Percentiles rank a stretch among this genome's conserved stretches.
phyloP scores from a whole-genome alignment of 2,329 filamentous ascomycete genomes.

The Tolypocladium amazonense region DNA sequence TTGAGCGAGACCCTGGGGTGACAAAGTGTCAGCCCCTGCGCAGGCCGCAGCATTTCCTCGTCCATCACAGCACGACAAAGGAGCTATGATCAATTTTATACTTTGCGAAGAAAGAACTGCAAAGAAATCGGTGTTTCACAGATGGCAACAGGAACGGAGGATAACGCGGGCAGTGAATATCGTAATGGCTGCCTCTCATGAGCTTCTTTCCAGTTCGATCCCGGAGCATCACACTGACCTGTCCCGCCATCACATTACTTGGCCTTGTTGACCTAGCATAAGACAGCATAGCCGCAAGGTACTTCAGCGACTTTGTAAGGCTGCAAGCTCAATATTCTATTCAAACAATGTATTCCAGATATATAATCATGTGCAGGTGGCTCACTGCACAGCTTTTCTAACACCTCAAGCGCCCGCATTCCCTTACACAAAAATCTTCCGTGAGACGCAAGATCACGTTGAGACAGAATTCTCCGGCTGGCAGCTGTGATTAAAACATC shows the following conservation, averaged over 20 bases:
- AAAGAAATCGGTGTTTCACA: not conserved
- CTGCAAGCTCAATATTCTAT: not conserved
- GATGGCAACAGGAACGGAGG: not conserved
- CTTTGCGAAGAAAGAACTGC: not conserved
- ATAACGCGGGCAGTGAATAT: not conserved
- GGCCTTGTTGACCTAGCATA: not conserved
- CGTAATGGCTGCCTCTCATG: not conserved
- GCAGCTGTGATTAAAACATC: constrained; percentile 18
- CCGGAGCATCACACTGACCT: not conserved
- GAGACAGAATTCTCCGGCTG: not conserved
- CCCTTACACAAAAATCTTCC: too few species aligned
- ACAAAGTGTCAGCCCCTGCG: not conserved
- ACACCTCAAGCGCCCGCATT: not conserved
- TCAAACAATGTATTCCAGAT: not conserved
- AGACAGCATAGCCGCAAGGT: too few species aligned
- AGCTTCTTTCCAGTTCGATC: not conserved
- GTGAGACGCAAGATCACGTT: too few species aligned
- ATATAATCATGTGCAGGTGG: not conserved
- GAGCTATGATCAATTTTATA: not conserved
- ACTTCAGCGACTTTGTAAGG: too few species aligned
- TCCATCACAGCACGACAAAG: not conserved
- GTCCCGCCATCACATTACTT: not conserved
- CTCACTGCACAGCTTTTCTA: not conserved
- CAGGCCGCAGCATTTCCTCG: not conserved
- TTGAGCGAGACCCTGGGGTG: not conserved